Conservation (phyloP, 1,284 basidiomycete species). For the Leccinum fuscescens region DNA sequence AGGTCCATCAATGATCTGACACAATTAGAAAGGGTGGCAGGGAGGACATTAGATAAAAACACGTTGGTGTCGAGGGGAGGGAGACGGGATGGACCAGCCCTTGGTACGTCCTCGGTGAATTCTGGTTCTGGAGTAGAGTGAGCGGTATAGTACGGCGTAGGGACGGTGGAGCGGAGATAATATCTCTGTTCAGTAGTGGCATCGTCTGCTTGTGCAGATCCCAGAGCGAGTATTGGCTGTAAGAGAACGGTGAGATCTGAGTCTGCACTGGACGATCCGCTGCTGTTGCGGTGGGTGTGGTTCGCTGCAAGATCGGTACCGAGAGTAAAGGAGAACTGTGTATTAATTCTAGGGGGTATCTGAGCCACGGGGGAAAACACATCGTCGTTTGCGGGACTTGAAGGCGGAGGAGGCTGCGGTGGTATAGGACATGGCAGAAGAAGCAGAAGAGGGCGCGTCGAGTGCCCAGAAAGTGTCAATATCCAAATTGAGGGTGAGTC, state of each 20-base stretch:
- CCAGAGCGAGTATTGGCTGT: constrained; percentile 8
- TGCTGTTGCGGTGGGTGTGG: constrained; percentile 1
- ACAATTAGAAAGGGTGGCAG: constrained; percentile 6
- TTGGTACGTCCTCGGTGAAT: constrained; percentile 14
- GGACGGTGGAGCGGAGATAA: too few species aligned
- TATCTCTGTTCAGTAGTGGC: constrained; percentile 10
- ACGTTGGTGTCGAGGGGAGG: constrained; percentile 24
- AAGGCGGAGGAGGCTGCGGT: constrained; percentile 20
- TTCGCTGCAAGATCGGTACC: constrained; percentile 9
- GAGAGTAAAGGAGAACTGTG: constrained; percentile 13
- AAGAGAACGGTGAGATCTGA: constrained; percentile 26
- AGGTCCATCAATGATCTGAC: constrained; percentile 10
- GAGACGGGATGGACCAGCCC: constrained; percentile 32
- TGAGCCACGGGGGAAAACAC: constrained; percentile 10
- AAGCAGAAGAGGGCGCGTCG: constrained; percentile 20
- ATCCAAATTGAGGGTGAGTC: constrained; percentile 28
- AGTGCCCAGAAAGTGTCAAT: constrained; percentile 17
- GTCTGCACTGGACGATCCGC: constrained; percentile 16
- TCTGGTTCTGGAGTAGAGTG: constrained; percentile 33
- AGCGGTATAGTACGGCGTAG: constrained; percentile 16
- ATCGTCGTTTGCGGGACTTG: constrained; percentile 20
- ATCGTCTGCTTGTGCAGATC: constrained; percentile 10
- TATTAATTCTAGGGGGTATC: constrained; percentile 4
- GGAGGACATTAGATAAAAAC: not conserved
- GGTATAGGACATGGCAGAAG: constrained; percentile 28